Conservation (phyloP, 2,329 filamentous ascomycete genomes). For the Fusarium subtropicale region DNA sequence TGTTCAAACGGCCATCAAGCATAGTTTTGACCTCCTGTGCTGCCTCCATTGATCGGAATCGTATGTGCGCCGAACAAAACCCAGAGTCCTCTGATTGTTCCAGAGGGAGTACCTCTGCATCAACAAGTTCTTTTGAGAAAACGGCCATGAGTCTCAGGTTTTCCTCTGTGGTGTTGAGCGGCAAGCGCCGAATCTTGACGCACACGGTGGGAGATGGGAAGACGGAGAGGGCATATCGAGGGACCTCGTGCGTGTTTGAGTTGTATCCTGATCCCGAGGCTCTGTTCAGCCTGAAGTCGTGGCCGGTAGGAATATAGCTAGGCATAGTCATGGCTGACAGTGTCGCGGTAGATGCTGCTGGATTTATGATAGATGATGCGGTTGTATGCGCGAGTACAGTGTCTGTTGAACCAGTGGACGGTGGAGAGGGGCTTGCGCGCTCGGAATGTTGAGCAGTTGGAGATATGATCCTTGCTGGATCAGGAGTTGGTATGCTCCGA, state of each 20-base stretch:
- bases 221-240: conserved; percentile 55
- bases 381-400: conserved; percentile 2
- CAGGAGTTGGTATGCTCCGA: conserved; percentile 32
- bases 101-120: conserved; percentile 62
- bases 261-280: conserved; percentile 52
- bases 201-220: conserved; percentile 53
- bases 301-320: conserved; percentile 52
- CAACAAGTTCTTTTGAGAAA: conserved; percentile 67
- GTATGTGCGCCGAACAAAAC: conserved; percentile 64
- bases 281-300: conserved; percentile 52
- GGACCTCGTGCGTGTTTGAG: conserved; percentile 54
- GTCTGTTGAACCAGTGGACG: conserved; percentile 42
- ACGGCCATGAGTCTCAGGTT: conserved; percentile 67
- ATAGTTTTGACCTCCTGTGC: conserved; percentile 68
- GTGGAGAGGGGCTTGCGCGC: conserved; percentile 50
- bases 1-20: conserved; percentile 66
- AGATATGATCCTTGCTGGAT: conserved; percentile 45
- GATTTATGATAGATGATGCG: conserved; percentile 7
- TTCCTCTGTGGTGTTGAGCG: conserved; percentile 65
- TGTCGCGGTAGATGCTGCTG: conserved; percentile 8
- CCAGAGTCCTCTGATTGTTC: conserved; percentile 63
- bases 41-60: conserved; percentile 64
- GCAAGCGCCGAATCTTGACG: conserved; percentile 66
- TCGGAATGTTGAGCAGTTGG: conserved; percentile 43
- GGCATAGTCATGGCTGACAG: conserved; percentile 58